phyloP scores from a whole-genome alignment of 257 asterid species.

The Ocimum tenuiflorum region DNA sequence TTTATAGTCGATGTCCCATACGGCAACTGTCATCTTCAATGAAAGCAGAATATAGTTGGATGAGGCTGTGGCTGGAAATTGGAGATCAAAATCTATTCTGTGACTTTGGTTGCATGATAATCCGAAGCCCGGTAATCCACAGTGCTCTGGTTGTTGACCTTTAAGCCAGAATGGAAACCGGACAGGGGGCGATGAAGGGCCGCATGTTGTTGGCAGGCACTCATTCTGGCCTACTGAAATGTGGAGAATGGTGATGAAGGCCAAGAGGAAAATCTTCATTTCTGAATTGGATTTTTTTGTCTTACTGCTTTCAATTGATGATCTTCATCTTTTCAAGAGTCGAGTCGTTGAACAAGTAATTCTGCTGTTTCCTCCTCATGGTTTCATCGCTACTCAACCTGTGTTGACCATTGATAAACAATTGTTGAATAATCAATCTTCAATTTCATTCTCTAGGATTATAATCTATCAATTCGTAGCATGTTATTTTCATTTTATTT shows the following conservation, averaged over 20 bases:
- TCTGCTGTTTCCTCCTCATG: neutral
- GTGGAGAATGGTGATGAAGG: conserved; percentile 11
- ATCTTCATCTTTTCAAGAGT: no score
- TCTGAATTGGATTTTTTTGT: neutral
- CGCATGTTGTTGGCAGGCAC: conserved; percentile 29
- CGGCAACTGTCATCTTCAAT: conserved; percentile 13
- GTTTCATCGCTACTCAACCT: conserved; percentile 4
- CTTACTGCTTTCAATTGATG: no score
- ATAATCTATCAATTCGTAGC: no score
- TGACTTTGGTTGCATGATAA: conserved; percentile 18
- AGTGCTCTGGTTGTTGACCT: conserved; percentile 19
- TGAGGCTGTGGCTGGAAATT: conserved; percentile 16
- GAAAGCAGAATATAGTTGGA: conserved; percentile 11
- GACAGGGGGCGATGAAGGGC: conserved; percentile 13
- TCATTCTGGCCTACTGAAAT: conserved; percentile 22
- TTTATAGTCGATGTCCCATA: conserved; percentile 23
- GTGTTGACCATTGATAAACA: neutral
- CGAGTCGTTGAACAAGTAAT: no score
- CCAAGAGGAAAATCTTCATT: conserved; percentile 18
- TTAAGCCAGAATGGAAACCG: conserved; percentile 31
- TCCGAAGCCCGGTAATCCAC: conserved; percentile 33
- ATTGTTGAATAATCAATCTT: no score
- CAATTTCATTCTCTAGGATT: no score
- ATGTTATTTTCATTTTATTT: no score
- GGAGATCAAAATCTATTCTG: conserved; percentile 20